phyloP scores from a whole-genome alignment of 768 basidiomycete species.

The Boletus insuetus region DNA sequence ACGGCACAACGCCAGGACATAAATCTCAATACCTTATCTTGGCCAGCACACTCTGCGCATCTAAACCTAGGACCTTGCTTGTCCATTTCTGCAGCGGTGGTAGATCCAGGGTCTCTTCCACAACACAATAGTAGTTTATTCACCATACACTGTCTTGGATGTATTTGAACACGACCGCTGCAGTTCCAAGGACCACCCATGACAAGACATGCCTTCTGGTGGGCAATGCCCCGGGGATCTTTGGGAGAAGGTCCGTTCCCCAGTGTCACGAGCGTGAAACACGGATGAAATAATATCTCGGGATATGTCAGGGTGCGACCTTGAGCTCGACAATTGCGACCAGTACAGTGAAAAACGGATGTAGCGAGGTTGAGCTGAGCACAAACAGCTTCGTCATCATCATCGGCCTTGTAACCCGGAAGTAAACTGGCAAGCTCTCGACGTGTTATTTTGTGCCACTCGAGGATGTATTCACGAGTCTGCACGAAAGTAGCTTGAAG shows the following conservation, averaged over 20 bases:
- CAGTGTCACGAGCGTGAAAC: slow-evolving; percentile 17
- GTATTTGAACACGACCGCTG: slow-evolving; percentile 17
- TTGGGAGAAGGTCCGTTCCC: slow-evolving; percentile 9
- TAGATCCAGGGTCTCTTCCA: slow-evolving; percentile 23
- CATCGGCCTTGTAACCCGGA: slow-evolving; percentile 15
- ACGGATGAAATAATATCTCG: slow-evolving; percentile 29
- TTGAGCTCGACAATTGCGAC: slow-evolving; percentile 12
- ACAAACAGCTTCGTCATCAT: slow-evolving; percentile 15
- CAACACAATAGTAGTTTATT: slow-evolving; percentile 17
- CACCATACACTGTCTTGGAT: slow-evolving; percentile 16
- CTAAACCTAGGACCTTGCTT: slow-evolving; percentile 12
- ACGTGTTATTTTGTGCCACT: slow-evolving; percentile 27
- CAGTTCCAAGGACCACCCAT: slow-evolving; percentile 28
- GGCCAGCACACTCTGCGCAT: slow-evolving; percentile 18
- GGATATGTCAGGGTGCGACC: slow-evolving; percentile 21
- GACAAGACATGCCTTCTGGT: slow-evolving; percentile 19
- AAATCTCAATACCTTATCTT: background rate
- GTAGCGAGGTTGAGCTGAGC: slow-evolving; percentile 27
- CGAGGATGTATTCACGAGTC: slow-evolving; percentile 17
- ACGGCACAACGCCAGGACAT: slow-evolving; percentile 29
- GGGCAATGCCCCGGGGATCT: slow-evolving; percentile 21
- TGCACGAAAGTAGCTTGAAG: slow-evolving; percentile 15
- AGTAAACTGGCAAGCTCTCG: slow-evolving; percentile 30
- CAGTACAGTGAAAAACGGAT: slow-evolving; percentile 26
- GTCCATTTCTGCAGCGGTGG: slow-evolving; percentile 29